Base-by-base conservation (phyloP, 768 basidiomycete species). In the Dendrothele bispora region DNA sequence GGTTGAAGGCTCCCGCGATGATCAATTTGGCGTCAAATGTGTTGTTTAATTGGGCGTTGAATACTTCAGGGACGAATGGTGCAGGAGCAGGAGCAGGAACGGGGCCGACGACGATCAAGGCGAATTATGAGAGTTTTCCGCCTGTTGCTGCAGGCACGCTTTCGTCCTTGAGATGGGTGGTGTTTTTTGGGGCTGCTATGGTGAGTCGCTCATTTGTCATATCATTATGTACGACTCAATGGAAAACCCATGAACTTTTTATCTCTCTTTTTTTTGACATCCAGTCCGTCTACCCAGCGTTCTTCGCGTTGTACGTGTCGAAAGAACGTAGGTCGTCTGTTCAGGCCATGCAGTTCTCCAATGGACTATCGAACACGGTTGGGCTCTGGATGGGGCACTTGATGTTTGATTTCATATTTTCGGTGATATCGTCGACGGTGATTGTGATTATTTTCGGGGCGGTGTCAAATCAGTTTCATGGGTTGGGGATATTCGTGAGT, bases 331-430 rank as follows among this genome's bases (percentile, higher is more conserved):
- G 80, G 2, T 79, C 83, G 1, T 80, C 82, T 2, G 85, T 91
- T 1, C 86, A 90, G 60, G 84, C 88, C 2, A 91, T 91, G 85
- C 88, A 91, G 57, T 69, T 86, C 28, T 86, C 84, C 28, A 88
- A 91, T 60, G 88, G 88, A 1, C 63, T 90, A 22, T 74, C 82
- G 1, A 72, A 88, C 55, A 82, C 86, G 17, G 61, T 81, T 39
- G 86, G 84, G 3, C 68, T 91, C 36, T 89, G 88, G 86, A 67
- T 91, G 3, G 89, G 89, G 3, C 89, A 91, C 63, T 71, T 90
- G 14, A 67, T 86, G 58, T 88, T 86, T 62, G 89, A 91, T 56
- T 72, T 79, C 7, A 72, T 86, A 8, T 75, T 79, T 49, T 74
- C 78, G 3, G 54, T 84, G 14, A 63, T 84, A n/a, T 60, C 80